A percentile compares a stretch with the other conserved stretches of the same genome.
Evolutionary conservation across 2,329 filamentous ascomycete species (phyloP).

Genomic region (Neoscytalidium dimidiatum): DNA sequence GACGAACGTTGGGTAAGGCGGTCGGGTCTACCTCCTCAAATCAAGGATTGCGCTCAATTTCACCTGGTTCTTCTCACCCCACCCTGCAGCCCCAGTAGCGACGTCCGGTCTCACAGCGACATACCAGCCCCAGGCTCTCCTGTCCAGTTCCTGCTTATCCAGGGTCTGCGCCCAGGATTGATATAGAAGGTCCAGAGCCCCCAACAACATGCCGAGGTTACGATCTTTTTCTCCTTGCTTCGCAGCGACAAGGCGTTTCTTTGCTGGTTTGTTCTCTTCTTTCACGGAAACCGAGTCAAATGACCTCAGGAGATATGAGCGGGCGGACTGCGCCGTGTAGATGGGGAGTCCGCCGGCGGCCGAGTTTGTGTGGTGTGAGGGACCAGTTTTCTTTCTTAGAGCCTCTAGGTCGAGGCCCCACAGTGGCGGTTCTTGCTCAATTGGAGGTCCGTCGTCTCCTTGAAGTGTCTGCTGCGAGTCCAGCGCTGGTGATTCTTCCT

Average conservation of each 20-base stretch:
- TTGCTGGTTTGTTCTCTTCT: constrained; percentile 33
- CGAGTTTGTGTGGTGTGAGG: constrained; percentile 25
- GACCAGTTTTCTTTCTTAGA: constrained; percentile 49
- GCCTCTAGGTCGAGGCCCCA: constrained; percentile 63
- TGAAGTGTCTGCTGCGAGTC: constrained; percentile 28
- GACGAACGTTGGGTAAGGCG: background rate
- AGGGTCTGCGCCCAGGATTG: constrained; percentile 72
- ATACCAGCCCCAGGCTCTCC: constrained; percentile 81
- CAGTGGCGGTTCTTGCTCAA: constrained; percentile 49
- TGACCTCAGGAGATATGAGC: constrained; percentile 57
- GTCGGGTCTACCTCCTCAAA: constrained; percentile 16
- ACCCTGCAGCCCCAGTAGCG: constrained; percentile 71
- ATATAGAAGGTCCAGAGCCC: constrained; percentile 70
- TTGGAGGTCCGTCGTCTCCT: constrained; percentile 19
- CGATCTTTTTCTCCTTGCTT: constrained; percentile 64
- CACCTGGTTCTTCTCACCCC: constrained; percentile 78
- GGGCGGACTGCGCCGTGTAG: constrained; percentile 70
- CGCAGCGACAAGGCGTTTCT: constrained; percentile 57
- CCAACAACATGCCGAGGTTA: constrained; percentile 70
- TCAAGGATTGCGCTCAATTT: constrained; percentile 62
- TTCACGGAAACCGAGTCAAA: constrained; percentile 44
- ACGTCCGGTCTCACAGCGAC: constrained; percentile 74
- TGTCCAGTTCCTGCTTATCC: constrained; percentile 67
- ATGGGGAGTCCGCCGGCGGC: constrained; percentile 61
- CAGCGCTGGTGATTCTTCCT: constrained; percentile 15